These are phyloP conservation scores for Epicoccum nigrum DNA, from an alignment of 2,329 filamentous ascomycete genomes.

Conservation along the genomic window DNA sequence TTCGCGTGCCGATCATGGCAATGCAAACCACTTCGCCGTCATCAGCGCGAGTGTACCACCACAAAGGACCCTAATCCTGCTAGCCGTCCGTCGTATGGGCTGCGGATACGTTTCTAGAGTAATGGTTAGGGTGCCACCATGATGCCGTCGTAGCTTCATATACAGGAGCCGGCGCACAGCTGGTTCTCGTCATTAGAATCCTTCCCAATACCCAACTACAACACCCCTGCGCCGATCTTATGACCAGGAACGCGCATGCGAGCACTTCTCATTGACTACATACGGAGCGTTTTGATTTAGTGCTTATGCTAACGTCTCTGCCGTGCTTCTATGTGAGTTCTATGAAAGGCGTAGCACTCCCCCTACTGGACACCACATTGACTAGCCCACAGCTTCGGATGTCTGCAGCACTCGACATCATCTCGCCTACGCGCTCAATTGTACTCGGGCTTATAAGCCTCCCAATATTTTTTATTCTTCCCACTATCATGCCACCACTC, in stretches of 20 bases:
- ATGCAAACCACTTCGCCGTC: slow-evolving; percentile 20
- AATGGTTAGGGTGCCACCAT: slow-evolving; percentile 9
- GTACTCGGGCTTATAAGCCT: slow-evolving; percentile 22
- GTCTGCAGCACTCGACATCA: slow-evolving; percentile 38
- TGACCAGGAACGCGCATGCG: slow-evolving; percentile 24
- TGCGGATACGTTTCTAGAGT: slow-evolving; percentile 6
- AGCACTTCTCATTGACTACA: slow-evolving; percentile 36
- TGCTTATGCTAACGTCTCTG: slow-evolving; percentile 45
- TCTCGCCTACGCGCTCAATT: slow-evolving; percentile 34
- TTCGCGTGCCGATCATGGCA: slow-evolving; percentile 33
- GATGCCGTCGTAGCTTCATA: slow-evolving; percentile 15
- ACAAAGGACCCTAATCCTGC: slow-evolving; percentile 6
- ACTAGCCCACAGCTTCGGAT: slow-evolving; percentile 37
- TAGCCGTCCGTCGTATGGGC: slow-evolving; percentile 1
- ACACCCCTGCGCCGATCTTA: slow-evolving; percentile 43
- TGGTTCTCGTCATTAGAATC: slow-evolving; percentile 26
- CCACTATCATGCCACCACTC: slow-evolving; percentile 41
- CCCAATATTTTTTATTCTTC: slow-evolving; percentile 19
- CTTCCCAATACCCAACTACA: slow-evolving; percentile 26
- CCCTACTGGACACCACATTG: slow-evolving; percentile 24
- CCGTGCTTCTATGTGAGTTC: slow-evolving; percentile 41
- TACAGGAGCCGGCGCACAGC: slow-evolving; percentile 14
- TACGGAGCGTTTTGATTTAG: slow-evolving; percentile 35
- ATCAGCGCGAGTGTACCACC: slow-evolving; percentile 13
- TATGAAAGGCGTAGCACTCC: slow-evolving; percentile 39